These are phyloP conservation scores for Oryza glaberrima DNA, from an alignment of 176 grass and related monocot species.

Conservation along the genomic window DNA sequence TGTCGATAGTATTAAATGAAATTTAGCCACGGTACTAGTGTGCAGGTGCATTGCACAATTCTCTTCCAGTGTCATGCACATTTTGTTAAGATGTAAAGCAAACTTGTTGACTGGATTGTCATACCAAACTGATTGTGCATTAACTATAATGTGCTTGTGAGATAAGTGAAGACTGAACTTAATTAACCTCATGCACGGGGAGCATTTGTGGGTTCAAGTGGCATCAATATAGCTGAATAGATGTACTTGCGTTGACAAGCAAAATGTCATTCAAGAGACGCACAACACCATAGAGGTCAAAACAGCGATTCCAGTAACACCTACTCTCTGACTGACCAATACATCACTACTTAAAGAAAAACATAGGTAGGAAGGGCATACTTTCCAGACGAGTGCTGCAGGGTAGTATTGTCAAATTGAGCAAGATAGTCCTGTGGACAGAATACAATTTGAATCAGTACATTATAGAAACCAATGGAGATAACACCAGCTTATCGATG, in stretches of 20 bases:
- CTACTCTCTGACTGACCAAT: slow-evolving; percentile 7
- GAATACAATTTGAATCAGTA: slow-evolving; percentile 32
- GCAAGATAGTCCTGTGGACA: slow-evolving; percentile 80
- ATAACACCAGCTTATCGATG: slow-evolving; percentile 29
- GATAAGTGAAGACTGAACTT: background rate
- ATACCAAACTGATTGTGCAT: slow-evolving; percentile 8
- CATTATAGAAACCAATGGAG: slow-evolving; percentile 28
- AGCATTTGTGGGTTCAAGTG: slow-evolving; percentile 4
- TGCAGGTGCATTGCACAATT: slow-evolving; percentile 1
- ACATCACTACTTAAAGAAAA: slow-evolving; percentile 29
- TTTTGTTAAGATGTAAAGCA: background rate
- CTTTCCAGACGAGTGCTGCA: slow-evolving; percentile 65
- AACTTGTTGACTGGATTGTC: slow-evolving; percentile 12
- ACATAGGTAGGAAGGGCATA: slow-evolving; percentile 47
- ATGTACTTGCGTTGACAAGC: background rate
- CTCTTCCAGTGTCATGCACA: slow-evolving; percentile 12
- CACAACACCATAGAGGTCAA: slow-evolving; percentile 13
- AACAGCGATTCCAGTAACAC: slow-evolving; percentile 18
- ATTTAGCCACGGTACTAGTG: slow-evolving; percentile 6
- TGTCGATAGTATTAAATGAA: background rate
- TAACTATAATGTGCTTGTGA: slow-evolving; percentile 4
- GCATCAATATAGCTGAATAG: slow-evolving; percentile 24
- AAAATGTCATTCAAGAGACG: background rate
- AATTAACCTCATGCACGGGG: slow-evolving; percentile 1
- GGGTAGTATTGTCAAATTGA: slow-evolving; percentile 60